A percentile compares a stretch with the other conserved stretches of the same genome.
phyloP scores from a whole-genome alignment of 2,329 filamentous ascomycete genomes.

The Aspergillus udagawae region DNA sequence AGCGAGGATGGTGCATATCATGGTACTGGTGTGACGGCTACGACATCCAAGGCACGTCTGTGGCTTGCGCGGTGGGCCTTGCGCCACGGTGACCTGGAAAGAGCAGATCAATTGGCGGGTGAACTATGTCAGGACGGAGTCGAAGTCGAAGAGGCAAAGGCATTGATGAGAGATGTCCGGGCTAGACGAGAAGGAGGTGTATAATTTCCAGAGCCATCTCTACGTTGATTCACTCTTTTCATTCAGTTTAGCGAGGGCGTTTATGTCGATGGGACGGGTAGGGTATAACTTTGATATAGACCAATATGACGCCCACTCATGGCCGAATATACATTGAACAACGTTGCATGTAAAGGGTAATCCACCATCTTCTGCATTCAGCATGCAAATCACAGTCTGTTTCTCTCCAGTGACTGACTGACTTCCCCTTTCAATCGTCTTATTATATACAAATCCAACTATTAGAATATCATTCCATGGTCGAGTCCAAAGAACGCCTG shows the following conservation, averaged over 20 bases:
- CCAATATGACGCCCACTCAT: neutral
- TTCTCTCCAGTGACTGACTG: no score
- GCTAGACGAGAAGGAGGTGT: constrained; percentile 60
- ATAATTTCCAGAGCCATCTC: constrained; percentile 3
- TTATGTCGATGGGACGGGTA: neutral
- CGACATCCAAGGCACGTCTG: constrained; percentile 86
- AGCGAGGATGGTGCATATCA: constrained; percentile 39
- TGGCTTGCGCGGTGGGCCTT: constrained; percentile 88
- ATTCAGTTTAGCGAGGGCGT: neutral
- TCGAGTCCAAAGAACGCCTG: neutral
- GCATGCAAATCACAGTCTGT: no score
- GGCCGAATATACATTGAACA: no score
- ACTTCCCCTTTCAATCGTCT: neutral
- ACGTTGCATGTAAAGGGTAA: no score
- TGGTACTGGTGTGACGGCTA: constrained; percentile 80
- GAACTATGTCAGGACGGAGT: constrained; percentile 94
- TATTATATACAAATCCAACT: neutral
- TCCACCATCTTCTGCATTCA: no score
- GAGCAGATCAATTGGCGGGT: constrained; percentile 75
- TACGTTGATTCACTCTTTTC: neutral
- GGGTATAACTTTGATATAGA: neutral
- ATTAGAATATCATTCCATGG: neutral
- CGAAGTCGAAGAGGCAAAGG: constrained; percentile 96
- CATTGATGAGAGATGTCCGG: constrained; percentile 79
- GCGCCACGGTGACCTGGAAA: constrained; percentile 66